Percentiles rank a stretch among this genome's conserved stretches.
Evolutionary conservation across 108 stramenopile genomes (phyloP).

Genomic region (Cyclotella kingstonii): DNA sequence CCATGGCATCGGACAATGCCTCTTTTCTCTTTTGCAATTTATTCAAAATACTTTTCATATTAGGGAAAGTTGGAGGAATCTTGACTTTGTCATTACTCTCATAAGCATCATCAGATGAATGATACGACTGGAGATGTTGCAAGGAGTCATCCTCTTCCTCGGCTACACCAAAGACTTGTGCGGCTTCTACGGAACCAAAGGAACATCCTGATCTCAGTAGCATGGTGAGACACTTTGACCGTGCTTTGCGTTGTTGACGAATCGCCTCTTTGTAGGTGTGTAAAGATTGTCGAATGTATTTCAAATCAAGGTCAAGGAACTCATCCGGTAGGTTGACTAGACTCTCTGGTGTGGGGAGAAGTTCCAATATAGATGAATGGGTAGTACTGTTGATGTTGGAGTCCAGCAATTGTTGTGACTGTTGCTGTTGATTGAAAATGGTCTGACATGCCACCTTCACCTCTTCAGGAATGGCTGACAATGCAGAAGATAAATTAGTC

Average conservation of each 20-base stretch:
- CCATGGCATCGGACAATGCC: slow-evolving; percentile 68
- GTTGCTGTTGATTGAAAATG: slow-evolving; percentile 16
- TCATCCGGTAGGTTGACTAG: slow-evolving; percentile 56
- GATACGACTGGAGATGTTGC: no score
- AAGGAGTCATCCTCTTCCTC: slow-evolving; percentile 19
- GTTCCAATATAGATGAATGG: slow-evolving; percentile 18
- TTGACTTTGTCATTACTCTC: slow-evolving; percentile 1
- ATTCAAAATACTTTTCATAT: slow-evolving; percentile 18
- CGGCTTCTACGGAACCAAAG: slow-evolving; percentile 77
- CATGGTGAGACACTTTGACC: slow-evolving; percentile 52
- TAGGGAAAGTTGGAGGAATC: neutral
- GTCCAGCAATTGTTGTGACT: no score
- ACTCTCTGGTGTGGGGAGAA: slow-evolving; percentile 42
- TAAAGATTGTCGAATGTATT: slow-evolving; percentile 57
- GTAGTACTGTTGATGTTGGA: slow-evolving; percentile 5
- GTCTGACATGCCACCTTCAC: slow-evolving; percentile 42
- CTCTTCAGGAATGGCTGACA: slow-evolving; percentile 58
- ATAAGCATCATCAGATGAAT: neutral
- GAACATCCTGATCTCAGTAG: slow-evolving; percentile 72
- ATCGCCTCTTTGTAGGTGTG: slow-evolving; percentile 58
- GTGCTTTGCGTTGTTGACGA: slow-evolving; percentile 56
- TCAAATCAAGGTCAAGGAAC: slow-evolving; percentile 67
- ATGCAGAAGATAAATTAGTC: slow-evolving; percentile 52
- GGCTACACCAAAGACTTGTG: slow-evolving; percentile 48
- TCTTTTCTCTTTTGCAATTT: slow-evolving; percentile 64